Percentiles rank a stretch among this genome's conserved stretches.
These are phyloP conservation scores for Globisporangium perplexum DNA, from an alignment of 352 stramenopile species.

Conservation along the genomic window DNA sequence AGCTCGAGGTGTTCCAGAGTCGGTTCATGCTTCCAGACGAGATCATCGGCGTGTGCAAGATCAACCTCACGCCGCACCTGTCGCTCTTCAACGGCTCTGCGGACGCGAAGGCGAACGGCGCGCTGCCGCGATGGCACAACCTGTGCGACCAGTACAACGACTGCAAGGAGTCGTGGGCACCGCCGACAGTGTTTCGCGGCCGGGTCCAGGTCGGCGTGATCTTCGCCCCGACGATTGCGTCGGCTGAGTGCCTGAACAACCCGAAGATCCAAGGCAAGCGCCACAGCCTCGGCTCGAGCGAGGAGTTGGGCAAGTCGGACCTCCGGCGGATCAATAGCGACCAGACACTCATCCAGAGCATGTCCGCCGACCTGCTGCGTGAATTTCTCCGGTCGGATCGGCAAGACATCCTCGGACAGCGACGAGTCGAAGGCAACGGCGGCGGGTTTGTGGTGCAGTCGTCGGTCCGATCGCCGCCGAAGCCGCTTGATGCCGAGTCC, in stretches of 20 bases:
- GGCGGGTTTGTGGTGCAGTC: constrained; percentile 21
- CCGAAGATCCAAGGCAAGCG: constrained; percentile 39
- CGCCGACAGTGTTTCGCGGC: constrained; percentile 73
- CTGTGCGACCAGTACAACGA: constrained; percentile 87
- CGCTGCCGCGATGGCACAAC: constrained; percentile 77
- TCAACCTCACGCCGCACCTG: constrained; percentile 82
- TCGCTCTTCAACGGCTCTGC: constrained; percentile 73
- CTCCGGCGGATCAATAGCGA: constrained; percentile 23
- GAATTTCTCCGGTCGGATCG: constrained; percentile 49
- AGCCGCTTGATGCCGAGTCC: neutral
- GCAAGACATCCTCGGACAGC: constrained; percentile 14
- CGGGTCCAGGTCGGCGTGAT: constrained; percentile 76
- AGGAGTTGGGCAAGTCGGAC: constrained; percentile 12
- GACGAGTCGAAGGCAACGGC: constrained; percentile 24
- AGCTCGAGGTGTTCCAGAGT: constrained; percentile 80
- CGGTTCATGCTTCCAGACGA: constrained; percentile 79
- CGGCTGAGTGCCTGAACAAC: constrained; percentile 34
- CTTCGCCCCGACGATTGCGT: constrained; percentile 62
- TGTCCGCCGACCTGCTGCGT: constrained; percentile 53
- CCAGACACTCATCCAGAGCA: constrained; percentile 45
- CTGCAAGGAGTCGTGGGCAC: constrained; percentile 80
- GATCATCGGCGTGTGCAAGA: constrained; percentile 75
- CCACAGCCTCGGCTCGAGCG: constrained; percentile 23
- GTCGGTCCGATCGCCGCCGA: constrained; percentile 9
- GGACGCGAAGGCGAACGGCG: constrained; percentile 76